Percentiles rank a stretch among this genome's conserved stretches.
Evolutionary conservation across 331 rosid genomes (phyloP).

Genomic region (Rhamnella rubrinervis): DNA sequence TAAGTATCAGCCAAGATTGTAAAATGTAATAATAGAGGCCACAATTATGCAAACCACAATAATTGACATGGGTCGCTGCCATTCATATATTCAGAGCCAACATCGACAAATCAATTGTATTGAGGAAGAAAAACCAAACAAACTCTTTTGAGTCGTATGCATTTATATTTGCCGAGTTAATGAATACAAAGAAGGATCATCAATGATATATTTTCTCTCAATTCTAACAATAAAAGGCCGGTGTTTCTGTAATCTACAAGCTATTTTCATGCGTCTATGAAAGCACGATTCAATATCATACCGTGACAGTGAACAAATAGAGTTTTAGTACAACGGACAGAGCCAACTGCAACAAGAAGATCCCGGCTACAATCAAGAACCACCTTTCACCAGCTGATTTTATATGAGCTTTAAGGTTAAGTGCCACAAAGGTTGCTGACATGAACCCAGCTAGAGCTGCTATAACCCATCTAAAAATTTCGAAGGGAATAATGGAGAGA

Average conservation of each 20-base stretch:
- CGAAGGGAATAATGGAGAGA: slow-evolving; percentile 77
- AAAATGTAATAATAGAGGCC: no score
- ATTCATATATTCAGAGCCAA: no score
- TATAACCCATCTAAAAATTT: slow-evolving; percentile 77
- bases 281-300: slow-evolving; percentile 38
- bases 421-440: slow-evolving; percentile 91
- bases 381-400: slow-evolving; percentile 87
- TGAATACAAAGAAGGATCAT: slow-evolving; percentile 39
- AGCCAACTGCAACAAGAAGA: slow-evolving; percentile 87
- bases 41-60: no score
- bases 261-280: slow-evolving; percentile 20
- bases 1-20: no score
- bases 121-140: not conserved
- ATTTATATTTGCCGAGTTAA: slow-evolving; percentile 33
- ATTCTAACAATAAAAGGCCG: slow-evolving; percentile 21
- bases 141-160: slow-evolving; percentile 13
- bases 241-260: slow-evolving; percentile 39
- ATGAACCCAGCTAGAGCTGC: slow-evolving; percentile 87
- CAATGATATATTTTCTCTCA: slow-evolving; percentile 39
- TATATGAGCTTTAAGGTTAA: slow-evolving; percentile 88
- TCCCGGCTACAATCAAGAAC: slow-evolving; percentile 85
- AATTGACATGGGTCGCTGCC: no score
- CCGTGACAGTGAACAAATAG: slow-evolving; percentile 74
- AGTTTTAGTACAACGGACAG: slow-evolving; percentile 72
- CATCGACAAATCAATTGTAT: no score